Percentiles rank a stretch among this genome's conserved stretches.
These are phyloP conservation scores for Monilinia vaccinii-corymbosi DNA, from an alignment of 2,329 filamentous ascomycete species.

Conservation along the genomic window DNA sequence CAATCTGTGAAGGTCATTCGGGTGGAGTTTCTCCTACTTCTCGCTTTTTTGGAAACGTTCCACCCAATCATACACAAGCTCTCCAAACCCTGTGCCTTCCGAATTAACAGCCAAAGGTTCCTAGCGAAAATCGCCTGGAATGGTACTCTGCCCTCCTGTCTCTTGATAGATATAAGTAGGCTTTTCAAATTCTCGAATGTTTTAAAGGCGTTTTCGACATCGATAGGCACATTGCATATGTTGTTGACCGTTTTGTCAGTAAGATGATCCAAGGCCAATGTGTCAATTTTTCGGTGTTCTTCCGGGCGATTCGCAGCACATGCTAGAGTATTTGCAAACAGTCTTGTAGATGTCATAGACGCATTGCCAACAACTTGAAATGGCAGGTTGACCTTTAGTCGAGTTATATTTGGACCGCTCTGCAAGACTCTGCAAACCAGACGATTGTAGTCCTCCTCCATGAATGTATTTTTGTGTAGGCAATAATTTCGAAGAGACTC, in stretches of 20 bases:
- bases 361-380: constrained; percentile 41
- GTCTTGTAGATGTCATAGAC: constrained; percentile 39
- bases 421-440: constrained; percentile 36
- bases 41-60: constrained; percentile 21
- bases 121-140: constrained; percentile 34
- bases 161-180: constrained; percentile 39
- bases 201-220: constrained; percentile 40
- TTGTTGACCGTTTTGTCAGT: constrained; percentile 39
- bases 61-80: constrained; percentile 41
- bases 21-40: constrained; percentile 16
- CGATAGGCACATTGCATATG: constrained; percentile 43
- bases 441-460: constrained; percentile 38
- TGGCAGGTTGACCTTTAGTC: constrained; percentile 42
- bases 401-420: constrained; percentile 36
- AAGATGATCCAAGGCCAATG: constrained; percentile 42
- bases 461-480: constrained; percentile 41
- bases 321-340: constrained; percentile 44
- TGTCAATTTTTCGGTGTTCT: constrained; percentile 36
- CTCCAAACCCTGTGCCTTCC: constrained; percentile 36
- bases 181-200: constrained; percentile 36
- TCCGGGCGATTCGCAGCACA: constrained; percentile 38
- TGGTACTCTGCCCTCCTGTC: constrained; percentile 33
- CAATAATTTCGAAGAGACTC: constrained; percentile 38
- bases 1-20: constrained; percentile 12
- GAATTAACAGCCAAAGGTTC: constrained; percentile 42